phyloP scores from a whole-genome alignment of 805 yeast genomes.

The Candida anglica region DNA sequence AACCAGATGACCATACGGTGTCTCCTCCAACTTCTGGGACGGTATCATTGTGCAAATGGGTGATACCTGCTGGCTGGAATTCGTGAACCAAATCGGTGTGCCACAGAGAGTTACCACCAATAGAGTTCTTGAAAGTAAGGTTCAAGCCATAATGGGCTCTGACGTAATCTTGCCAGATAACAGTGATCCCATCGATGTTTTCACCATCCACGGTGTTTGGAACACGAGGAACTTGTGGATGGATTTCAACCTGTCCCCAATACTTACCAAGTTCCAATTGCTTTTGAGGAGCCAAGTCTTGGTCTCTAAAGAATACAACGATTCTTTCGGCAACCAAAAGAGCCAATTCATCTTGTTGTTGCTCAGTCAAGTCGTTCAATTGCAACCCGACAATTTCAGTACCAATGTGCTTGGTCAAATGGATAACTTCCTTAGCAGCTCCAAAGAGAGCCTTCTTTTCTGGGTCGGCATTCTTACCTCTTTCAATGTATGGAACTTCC shows the following conservation, averaged over 20 bases:
- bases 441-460: conserved; percentile 26
- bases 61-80: conserved; percentile 33
- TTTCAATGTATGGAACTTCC: conserved; percentile 20
- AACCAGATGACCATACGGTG: conserved; percentile 54
- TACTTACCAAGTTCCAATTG: conserved; percentile 25
- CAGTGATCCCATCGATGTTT: conserved; percentile 29
- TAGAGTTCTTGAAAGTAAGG: conserved; percentile 24
- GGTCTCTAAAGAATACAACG: conserved; percentile 28
- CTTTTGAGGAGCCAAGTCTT: conserved; percentile 27
- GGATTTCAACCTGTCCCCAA: conserved; percentile 27
- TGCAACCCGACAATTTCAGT: conserved; percentile 29
- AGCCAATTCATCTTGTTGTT: conserved; percentile 27
- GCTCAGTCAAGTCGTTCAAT: conserved; percentile 19
- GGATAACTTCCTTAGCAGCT: conserved; percentile 24
- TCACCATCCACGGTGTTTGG: conserved; percentile 13
- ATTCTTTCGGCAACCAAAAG: conserved; percentile 25
- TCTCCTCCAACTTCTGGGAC: conserved; percentile 53
- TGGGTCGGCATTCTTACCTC: conserved; percentile 28
- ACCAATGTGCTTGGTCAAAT: conserved; percentile 22
- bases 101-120: conserved; percentile 26
- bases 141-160: conserved; percentile 22
- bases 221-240: conserved; percentile 23
- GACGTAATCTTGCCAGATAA: conserved; percentile 39
- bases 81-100: conserved; percentile 37
- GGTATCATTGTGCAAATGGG: conserved; percentile 34